phyloP scores from a whole-genome alignment of 2,329 filamentous ascomycete species.

The Beauveria australis region DNA sequence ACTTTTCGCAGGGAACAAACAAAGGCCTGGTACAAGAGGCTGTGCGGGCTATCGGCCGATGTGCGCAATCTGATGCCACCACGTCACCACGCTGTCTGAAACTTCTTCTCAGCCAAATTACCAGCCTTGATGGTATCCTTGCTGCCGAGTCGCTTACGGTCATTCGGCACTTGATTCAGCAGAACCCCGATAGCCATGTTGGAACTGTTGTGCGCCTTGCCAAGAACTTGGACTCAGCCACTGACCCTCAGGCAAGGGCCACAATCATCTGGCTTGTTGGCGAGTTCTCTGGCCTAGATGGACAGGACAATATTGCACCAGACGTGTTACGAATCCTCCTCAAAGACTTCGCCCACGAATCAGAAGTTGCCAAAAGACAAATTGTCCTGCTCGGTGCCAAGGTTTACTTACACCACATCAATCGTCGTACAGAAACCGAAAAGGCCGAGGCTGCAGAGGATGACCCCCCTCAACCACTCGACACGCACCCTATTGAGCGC shows the following conservation, averaged over 20 bases:
- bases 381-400: constrained; percentile 92
- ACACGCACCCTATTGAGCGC: constrained; percentile 58
- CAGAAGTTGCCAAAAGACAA: constrained; percentile 79
- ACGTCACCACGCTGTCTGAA: constrained; percentile 74
- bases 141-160: constrained; percentile 92
- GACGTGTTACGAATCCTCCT: constrained; percentile 85
- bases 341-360: constrained; percentile 76
- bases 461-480: constrained; percentile 22
- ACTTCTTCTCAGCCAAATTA: constrained; percentile 78
- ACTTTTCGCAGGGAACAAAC: constrained; percentile 72
- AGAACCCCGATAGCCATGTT: constrained; percentile 70
- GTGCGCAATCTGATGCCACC: constrained; percentile 66
- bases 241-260: constrained; percentile 79
- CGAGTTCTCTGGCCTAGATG: constrained; percentile 75
- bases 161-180: constrained; percentile 90
- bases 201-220: constrained; percentile 83
- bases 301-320: constrained; percentile 81
- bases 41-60: constrained; percentile 86
- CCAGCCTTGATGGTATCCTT: constrained; percentile 75
- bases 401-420: constrained; percentile 84
- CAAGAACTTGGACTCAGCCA: constrained; percentile 82
- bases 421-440: constrained; percentile 44
- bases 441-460: constrained; percentile 27
- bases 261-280: constrained; percentile 97
- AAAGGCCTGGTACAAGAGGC: constrained; percentile 76